These are phyloP conservation scores for Boletellus sp. DNA, from an alignment of 1,284 basidiomycete species.

Conservation along the genomic window DNA sequence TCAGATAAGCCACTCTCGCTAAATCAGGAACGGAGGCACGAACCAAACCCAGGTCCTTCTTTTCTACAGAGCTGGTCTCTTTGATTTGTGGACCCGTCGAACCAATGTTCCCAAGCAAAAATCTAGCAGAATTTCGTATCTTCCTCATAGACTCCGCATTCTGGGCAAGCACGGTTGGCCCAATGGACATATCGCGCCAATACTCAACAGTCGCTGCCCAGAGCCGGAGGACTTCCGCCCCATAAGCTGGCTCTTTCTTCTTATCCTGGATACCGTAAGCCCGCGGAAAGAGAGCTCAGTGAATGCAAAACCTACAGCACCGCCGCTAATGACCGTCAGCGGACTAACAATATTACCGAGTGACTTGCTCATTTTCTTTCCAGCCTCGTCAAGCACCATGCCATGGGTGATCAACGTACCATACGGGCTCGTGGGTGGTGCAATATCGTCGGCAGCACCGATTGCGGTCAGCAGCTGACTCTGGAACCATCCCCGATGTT, in stretches of 20 bases:
- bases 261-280: slow-evolving; percentile 46
- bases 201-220: slow-evolving; percentile 95
- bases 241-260: slow-evolving; percentile 74
- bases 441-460: slow-evolving; percentile 41
- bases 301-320: slow-evolving; percentile 51
- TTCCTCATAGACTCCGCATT: slow-evolving; percentile 80
- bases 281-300: background rate
- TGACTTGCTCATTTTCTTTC: slow-evolving; percentile 99
- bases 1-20: slow-evolving; percentile 2
- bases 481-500: slow-evolving; percentile 99
- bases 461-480: slow-evolving; percentile 87
- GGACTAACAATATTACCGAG: slow-evolving; percentile 91
- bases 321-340: slow-evolving; percentile 76
- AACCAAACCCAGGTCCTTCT: slow-evolving; percentile 60
- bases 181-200: slow-evolving; percentile 84
- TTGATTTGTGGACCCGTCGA: slow-evolving; percentile 29
- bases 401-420: slow-evolving; percentile 89
- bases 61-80: slow-evolving; percentile 35
- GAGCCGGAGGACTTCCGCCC: slow-evolving; percentile 83
- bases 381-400: slow-evolving; percentile 89
- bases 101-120: slow-evolving; percentile 80
- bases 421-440: slow-evolving; percentile 62
- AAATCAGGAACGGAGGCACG: slow-evolving; percentile 24
- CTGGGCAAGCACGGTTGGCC: slow-evolving; percentile 75
- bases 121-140: slow-evolving; percentile 87